Percentiles rank a stretch among this genome's conserved stretches.
Evolutionary conservation across 768 basidiomycete genomes (phyloP).

Genomic region (Harrya chromipes): DNA sequence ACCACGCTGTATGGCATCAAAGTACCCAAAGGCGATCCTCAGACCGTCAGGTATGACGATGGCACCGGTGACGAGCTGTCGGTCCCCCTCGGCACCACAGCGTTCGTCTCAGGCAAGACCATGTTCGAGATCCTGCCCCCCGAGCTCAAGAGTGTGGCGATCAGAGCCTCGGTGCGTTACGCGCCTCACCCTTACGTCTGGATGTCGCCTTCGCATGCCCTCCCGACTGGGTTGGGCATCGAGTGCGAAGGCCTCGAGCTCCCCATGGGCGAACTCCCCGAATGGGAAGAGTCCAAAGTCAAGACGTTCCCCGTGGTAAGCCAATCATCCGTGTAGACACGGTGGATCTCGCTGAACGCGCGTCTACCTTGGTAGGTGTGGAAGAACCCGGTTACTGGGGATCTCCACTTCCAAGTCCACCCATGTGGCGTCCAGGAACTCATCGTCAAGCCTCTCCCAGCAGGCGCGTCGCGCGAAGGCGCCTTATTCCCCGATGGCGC

Average conservation of each 20-base stretch:
- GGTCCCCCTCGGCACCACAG: constrained; percentile 86
- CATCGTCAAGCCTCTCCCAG: constrained; percentile 69
- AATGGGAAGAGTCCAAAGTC: constrained; percentile 76
- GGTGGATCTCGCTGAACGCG: constrained; percentile 1
- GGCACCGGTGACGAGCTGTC: constrained; percentile 79
- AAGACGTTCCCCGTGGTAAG: constrained; percentile 68
- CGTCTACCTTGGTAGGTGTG: constrained; percentile 51
- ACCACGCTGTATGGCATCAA: constrained; percentile 80
- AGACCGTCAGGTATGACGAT: constrained; percentile 78
- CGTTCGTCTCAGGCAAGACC: constrained; percentile 74
- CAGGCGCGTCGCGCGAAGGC: constrained; percentile 50
- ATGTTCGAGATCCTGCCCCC: constrained; percentile 80
- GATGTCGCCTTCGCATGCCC: constrained; percentile 77
- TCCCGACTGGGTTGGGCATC: constrained; percentile 80
- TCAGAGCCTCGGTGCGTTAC: constrained; percentile 72
- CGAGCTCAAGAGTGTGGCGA: constrained; percentile 75
- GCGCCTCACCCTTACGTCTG: constrained; percentile 88
- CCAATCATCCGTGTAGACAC: background rate
- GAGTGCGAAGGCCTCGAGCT: constrained; percentile 75
- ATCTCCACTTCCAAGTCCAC: constrained; percentile 87
- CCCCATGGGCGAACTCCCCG: constrained; percentile 61
- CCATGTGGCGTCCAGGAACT: constrained; percentile 72
- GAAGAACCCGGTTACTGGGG: constrained; percentile 88
- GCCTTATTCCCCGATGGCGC: constrained; percentile 84
- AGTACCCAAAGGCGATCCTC: constrained; percentile 63